Evolutionary conservation across 352 stramenopile genomes (phyloP).

Genomic region (Phytopythium sindhum): DNA sequence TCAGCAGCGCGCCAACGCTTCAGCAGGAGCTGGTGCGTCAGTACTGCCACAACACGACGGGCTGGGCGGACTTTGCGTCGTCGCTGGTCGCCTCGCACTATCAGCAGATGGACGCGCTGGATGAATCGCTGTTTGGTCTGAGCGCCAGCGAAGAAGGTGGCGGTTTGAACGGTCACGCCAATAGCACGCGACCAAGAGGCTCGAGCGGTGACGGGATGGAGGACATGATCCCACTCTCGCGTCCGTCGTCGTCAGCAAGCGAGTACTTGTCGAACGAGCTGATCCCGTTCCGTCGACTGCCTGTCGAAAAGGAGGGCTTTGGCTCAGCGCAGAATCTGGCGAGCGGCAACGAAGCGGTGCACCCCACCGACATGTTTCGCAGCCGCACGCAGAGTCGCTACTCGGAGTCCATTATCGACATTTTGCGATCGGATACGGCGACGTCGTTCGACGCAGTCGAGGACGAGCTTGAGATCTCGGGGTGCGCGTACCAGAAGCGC

Average conservation of each 20-base stretch:
- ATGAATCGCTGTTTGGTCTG: slow-evolving; percentile 38
- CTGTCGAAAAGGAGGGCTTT: slow-evolving; percentile 72
- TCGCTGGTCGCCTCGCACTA: slow-evolving; percentile 72
- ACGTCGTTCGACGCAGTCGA: slow-evolving; percentile 58
- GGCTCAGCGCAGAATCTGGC: slow-evolving; percentile 61
- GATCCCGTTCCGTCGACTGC: slow-evolving; percentile 57
- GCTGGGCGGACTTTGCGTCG: slow-evolving; percentile 64
- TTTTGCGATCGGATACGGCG: slow-evolving; percentile 50
- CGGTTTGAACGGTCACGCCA: neutral
- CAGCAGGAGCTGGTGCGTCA: slow-evolving; percentile 78
- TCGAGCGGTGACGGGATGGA: slow-evolving; percentile 40
- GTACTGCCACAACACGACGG: slow-evolving; percentile 56
- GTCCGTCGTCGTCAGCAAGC: slow-evolving; percentile 56
- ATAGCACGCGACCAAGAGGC: slow-evolving; percentile 12
- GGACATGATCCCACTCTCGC: slow-evolving; percentile 46
- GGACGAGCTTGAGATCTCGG: slow-evolving; percentile 46
- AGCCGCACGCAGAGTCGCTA: slow-evolving; percentile 72
- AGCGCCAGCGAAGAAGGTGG: slow-evolving; percentile 14
- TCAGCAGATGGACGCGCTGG: slow-evolving; percentile 71
- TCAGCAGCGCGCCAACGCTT: slow-evolving; percentile 65
- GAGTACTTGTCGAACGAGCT: slow-evolving; percentile 64
- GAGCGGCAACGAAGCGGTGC: slow-evolving; percentile 45
- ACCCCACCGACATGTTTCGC: slow-evolving; percentile 68
- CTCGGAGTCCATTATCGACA: slow-evolving; percentile 68
- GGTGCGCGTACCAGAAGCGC: slow-evolving; percentile 71